These are phyloP conservation scores for Oryza punctata DNA, from an alignment of 176 grass and related monocot genomes.

Conservation along the genomic window DNA sequence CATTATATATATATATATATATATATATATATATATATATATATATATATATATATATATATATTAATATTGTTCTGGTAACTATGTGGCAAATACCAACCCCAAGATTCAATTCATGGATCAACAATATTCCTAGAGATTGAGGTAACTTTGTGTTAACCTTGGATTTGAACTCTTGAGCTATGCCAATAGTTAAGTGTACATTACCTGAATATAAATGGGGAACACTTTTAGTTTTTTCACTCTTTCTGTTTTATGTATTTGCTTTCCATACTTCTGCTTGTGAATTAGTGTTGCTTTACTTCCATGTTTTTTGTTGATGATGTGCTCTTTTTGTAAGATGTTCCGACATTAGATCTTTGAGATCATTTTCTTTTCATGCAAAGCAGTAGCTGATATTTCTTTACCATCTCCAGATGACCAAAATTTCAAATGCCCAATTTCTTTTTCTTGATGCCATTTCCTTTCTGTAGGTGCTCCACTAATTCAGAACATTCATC, in stretches of 20 bases:
- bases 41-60: too few species aligned
- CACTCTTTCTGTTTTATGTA: neutral
- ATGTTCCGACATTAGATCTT: neutral
- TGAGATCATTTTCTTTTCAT: neutral
- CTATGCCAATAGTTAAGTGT: neutral
- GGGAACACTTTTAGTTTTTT: neutral
- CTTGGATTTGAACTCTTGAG: neutral
- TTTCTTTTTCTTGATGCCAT: neutral
- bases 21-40: too few species aligned
- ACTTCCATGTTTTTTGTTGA: neutral
- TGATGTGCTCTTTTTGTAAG: conserved; percentile 15
- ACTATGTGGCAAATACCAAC: too few species aligned
- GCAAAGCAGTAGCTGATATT: neutral
- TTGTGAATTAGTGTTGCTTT: conserved; percentile 2
- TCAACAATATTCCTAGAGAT: too few species aligned
- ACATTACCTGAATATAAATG: conserved; percentile 3
- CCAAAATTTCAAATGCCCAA: neutral
- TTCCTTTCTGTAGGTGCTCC: neutral
- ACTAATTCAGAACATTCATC: neutral
- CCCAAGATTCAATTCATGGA: too few species aligned
- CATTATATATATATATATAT: too few species aligned
- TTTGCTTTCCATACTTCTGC: neutral
- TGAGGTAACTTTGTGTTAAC: too few species aligned
- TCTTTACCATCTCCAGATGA: conserved; percentile 20
- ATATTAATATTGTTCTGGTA: too few species aligned